phyloP scores from a whole-genome alignment of 257 asterid species.

The Solanum peruvianum region DNA sequence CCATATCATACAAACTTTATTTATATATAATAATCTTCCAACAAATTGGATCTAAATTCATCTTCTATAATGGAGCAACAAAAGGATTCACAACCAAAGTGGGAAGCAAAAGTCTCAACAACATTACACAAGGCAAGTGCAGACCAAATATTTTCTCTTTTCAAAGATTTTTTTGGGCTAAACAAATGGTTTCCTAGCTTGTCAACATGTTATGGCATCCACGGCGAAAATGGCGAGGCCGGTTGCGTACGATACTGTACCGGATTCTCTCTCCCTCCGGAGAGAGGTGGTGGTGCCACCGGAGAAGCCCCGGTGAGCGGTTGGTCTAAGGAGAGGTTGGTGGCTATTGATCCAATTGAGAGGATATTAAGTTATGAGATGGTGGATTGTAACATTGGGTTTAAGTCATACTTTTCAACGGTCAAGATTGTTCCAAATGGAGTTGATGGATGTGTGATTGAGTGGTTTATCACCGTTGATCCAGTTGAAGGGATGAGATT shows the following conservation, averaged over 20 bases:
- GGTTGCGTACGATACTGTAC: constrained; percentile 60
- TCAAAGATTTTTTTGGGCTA: constrained; percentile 55
- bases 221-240: constrained; percentile 49
- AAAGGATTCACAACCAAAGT: constrained; percentile 8
- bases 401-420: constrained; percentile 41
- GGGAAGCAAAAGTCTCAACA: constrained; percentile 46
- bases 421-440: constrained; percentile 21
- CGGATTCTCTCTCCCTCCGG: constrained; percentile 36
- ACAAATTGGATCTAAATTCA: background rate
- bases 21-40: background rate
- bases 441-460: constrained; percentile 23
- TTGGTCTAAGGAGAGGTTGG: constrained; percentile 47
- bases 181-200: constrained; percentile 65
- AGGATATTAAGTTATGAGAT: constrained; percentile 46
- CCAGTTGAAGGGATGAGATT: constrained; percentile 47
- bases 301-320: constrained; percentile 6
- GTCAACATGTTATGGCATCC: constrained; percentile 40
- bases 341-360: constrained; percentile 14
- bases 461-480: constrained; percentile 54
- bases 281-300: background rate
- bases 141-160: constrained; percentile 51
- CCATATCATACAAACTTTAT: background rate
- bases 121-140: constrained; percentile 28
- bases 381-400: constrained; percentile 53
- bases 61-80: constrained; percentile 2